These are phyloP conservation scores for Leccinum fallax DNA, from an alignment of 1,284 basidiomycete species.

Conservation along the genomic window DNA sequence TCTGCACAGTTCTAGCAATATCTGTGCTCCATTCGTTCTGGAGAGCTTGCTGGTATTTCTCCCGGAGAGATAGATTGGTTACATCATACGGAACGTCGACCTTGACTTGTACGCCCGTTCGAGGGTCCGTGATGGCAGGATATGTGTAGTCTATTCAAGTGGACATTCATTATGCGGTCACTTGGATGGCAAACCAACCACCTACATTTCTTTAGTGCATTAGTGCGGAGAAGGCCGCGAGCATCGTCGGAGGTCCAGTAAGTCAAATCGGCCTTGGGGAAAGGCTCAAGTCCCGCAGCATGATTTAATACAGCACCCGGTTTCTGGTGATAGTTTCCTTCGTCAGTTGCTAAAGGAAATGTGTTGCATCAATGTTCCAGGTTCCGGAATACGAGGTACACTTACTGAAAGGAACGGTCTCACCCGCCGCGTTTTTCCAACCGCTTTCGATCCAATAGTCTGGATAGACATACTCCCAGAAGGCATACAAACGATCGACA, in stretches of 20 bases:
- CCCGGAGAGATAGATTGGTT: conserved; percentile 9
- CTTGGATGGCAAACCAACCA: background rate
- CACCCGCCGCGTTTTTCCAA: conserved; percentile 14
- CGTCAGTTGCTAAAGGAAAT: no score
- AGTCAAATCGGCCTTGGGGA: conserved; percentile 1
- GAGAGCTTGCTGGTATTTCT: conserved; percentile 12
- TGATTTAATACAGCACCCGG: background rate
- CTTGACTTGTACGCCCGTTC: conserved; percentile 6
- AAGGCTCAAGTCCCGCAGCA: conserved; percentile 8
- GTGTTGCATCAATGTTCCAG: no score
- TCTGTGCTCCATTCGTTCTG: conserved; percentile 6
- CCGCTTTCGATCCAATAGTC: conserved; percentile 19
- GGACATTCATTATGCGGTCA: background rate
- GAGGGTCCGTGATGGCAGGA: conserved; percentile 15
- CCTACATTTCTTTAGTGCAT: conserved; percentile 9
- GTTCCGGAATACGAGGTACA: no score
- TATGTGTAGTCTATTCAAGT: conserved; percentile 22
- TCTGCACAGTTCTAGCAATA: background rate
- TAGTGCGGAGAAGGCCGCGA: conserved; percentile 4
- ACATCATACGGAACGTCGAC: conserved; percentile 16
- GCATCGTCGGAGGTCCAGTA: conserved; percentile 17
- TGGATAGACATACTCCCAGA: conserved; percentile 25
- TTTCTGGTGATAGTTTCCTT: conserved; percentile 6
- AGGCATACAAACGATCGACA: conserved; percentile 19
- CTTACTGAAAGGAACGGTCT: conserved; percentile 8